Percentiles rank a stretch among this genome's conserved stretches.
These are phyloP conservation scores for Nicotiana rustica DNA, from an alignment of 305 asterid genomes.

Conservation along the genomic window DNA sequence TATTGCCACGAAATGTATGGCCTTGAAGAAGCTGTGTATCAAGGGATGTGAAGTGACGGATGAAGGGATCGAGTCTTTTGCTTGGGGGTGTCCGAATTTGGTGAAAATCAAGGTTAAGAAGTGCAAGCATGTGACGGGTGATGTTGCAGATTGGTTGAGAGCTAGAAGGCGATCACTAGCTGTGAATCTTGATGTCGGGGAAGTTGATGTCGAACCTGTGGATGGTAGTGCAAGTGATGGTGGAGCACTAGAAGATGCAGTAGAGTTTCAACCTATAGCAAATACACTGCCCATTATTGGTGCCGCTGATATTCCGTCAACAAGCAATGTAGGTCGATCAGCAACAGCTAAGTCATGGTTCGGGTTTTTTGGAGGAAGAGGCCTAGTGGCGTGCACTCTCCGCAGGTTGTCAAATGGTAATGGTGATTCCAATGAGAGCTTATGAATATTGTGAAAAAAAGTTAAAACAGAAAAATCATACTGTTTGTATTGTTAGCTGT, in stretches of 20 bases:
- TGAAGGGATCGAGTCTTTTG: constrained; percentile 62
- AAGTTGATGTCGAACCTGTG: constrained; percentile 48
- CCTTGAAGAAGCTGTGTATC: constrained; percentile 66
- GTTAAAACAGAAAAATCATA: constrained; percentile 35
- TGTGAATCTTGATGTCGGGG: constrained; percentile 58
- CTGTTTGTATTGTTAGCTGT: constrained; percentile 33
- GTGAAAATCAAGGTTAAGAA: constrained; percentile 75
- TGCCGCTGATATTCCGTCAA: constrained; percentile 50
- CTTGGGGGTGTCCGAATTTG: constrained; percentile 65
- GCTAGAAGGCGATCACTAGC: constrained; percentile 51
- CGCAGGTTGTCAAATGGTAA: constrained; percentile 70
- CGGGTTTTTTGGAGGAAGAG: constrained; percentile 69
- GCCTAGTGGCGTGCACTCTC: constrained; percentile 75
- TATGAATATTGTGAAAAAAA: constrained; percentile 42
- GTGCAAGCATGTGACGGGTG: constrained; percentile 59
- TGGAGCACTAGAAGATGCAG: constrained; percentile 57
- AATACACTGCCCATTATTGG: constrained; percentile 37
- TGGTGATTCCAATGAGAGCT: constrained; percentile 52
- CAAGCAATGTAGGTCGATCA: constrained; percentile 50
- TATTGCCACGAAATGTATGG: constrained; percentile 54
- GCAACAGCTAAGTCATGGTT: constrained; percentile 59
- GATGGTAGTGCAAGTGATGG: constrained; percentile 67
- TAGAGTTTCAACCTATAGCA: constrained; percentile 54
- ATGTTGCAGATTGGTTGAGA: constrained; percentile 53
- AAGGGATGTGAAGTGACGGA: constrained; percentile 67